Evolutionary conservation across 805 yeast genomes (phyloP).

Genomic region (Pichia occidentalis): DNA sequence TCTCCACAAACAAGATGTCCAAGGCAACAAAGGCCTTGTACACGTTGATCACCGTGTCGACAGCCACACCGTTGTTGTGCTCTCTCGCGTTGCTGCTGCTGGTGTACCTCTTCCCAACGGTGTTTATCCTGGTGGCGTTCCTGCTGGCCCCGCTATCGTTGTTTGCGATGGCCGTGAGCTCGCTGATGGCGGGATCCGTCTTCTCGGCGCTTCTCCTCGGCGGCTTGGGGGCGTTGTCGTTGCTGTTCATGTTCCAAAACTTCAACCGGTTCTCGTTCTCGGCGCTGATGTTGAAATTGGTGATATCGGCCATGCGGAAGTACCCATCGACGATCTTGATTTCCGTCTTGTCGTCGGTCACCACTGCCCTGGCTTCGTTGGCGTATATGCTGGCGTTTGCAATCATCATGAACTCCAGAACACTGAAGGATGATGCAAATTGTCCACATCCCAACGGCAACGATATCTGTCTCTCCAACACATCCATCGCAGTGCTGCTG

Average conservation of each 20-base stretch:
- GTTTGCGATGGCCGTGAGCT: slow-evolving; percentile 19
- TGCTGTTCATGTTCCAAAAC: slow-evolving; percentile 22
- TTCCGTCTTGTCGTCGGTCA: slow-evolving; percentile 33
- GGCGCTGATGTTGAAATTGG: slow-evolving; percentile 27
- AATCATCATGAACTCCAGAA: slow-evolving; percentile 30
- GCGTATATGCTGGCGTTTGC: slow-evolving; percentile 64
- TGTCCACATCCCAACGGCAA: slow-evolving; percentile 27
- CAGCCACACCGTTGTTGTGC: slow-evolving; percentile 18
- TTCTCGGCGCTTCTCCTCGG: slow-evolving; percentile 17
- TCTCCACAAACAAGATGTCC: slow-evolving; percentile 4
- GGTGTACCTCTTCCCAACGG: slow-evolving; percentile 25
- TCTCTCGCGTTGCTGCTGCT: slow-evolving; percentile 19
- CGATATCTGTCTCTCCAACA: slow-evolving; percentile 28
- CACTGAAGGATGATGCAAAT: slow-evolving; percentile 47
- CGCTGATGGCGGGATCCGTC: slow-evolving; percentile 18
- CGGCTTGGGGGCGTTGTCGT: slow-evolving; percentile 17
- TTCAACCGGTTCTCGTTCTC: slow-evolving; percentile 27
- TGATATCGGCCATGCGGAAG: slow-evolving; percentile 69
- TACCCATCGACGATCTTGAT: slow-evolving; percentile 66
- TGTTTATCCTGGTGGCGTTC: slow-evolving; percentile 27
- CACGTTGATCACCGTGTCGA: slow-evolving; percentile 9
- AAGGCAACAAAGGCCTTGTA: slow-evolving; percentile 12
- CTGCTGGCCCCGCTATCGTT: slow-evolving; percentile 24
- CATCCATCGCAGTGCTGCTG: slow-evolving; percentile 32
- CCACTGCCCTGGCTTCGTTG: slow-evolving; percentile 50